phyloP scores from a whole-genome alignment of 257 asterid species.

The Solanum chiquidenum region DNA sequence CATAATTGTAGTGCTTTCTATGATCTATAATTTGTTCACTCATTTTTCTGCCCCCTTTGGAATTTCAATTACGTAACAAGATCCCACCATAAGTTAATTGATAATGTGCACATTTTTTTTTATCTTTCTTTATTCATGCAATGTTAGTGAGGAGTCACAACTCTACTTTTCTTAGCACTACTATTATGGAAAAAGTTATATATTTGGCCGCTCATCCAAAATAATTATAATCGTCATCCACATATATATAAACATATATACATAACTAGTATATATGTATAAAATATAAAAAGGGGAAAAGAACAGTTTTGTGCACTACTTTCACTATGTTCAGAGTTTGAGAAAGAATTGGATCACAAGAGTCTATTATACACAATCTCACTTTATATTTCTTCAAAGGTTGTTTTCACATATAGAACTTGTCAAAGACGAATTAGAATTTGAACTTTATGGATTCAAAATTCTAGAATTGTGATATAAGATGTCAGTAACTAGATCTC shows the following conservation, averaged over 20 bases:
- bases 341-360: background rate
- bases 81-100: background rate
- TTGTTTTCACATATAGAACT: background rate
- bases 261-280: background rate
- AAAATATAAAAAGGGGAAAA: background rate
- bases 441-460: background rate
- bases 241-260: background rate
- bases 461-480: background rate
- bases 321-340: background rate
- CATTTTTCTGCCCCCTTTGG: background rate
- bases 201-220: background rate
- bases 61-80: background rate
- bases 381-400: background rate
- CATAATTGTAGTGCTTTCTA: background rate
- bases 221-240: background rate
- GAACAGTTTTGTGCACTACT: rapidly evolving
- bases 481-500: background rate
- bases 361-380: background rate
- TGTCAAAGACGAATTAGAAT: background rate
- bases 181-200: background rate
- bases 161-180: slow-evolving; percentile 17
- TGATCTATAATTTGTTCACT: background rate
- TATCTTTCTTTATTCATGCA: slow-evolving; percentile 4
- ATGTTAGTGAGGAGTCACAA: slow-evolving; percentile 17
- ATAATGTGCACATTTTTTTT: background rate